A percentile compares a stretch with the other conserved stretches of the same genome.
These are phyloP conservation scores for Malassezia equina DNA, from an alignment of 1,284 basidiomycete species.

Conservation along the genomic window DNA sequence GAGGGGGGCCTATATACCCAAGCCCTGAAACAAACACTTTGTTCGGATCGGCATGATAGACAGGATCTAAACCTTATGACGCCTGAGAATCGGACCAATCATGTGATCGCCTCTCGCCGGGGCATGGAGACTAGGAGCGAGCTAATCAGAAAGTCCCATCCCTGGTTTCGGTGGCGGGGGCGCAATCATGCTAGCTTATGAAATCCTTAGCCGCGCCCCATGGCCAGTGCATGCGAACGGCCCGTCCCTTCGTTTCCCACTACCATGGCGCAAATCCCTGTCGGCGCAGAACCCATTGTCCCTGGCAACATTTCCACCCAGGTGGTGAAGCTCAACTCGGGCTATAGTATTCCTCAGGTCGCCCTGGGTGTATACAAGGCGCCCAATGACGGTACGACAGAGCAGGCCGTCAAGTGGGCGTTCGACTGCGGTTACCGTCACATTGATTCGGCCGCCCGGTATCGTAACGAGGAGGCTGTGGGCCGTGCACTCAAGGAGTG, in stretches of 20 bases:
- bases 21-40: background rate
- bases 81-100: background rate
- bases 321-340: slow-evolving; percentile 42
- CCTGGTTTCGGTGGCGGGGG: background rate
- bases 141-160: background rate
- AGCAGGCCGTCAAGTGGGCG: slow-evolving; percentile 45
- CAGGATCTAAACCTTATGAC: background rate
- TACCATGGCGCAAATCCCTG: background rate
- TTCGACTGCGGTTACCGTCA: slow-evolving; percentile 46
- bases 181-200: background rate
- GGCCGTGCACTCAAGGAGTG: slow-evolving; percentile 44
- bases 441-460: slow-evolving; percentile 44
- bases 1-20: background rate
- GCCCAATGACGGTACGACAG: slow-evolving; percentile 45
- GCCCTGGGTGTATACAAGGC: slow-evolving; percentile 47
- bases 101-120: background rate
- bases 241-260: background rate
- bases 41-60: background rate
- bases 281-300: slow-evolving; percentile 22
- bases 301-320: slow-evolving; percentile 38
- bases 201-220: background rate
- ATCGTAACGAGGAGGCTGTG: slow-evolving; percentile 47
- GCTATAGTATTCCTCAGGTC: slow-evolving; percentile 40
- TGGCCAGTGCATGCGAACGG: background rate
- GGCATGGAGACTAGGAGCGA: too few relatives aligned